Evolutionary conservation across 2,329 filamentous ascomycete genomes (phyloP), one percentile per base, ranked within the genome.

Genomic region (Fusarium lateritium): DNA sequence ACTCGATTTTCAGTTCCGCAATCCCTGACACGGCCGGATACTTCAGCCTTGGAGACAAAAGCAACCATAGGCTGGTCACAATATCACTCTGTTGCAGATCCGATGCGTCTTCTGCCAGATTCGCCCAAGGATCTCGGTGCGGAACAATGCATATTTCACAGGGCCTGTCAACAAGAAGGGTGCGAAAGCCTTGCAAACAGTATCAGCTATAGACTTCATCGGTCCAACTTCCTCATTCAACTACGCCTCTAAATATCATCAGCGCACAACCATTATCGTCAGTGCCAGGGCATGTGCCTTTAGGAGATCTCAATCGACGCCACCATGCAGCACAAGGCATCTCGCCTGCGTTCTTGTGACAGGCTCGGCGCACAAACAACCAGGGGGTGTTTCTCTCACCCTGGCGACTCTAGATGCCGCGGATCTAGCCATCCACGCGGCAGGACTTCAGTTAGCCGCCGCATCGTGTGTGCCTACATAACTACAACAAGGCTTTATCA

Each of bases 381-480:
- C 43, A 15, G 59, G 50, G 49, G 24, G 7, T 21, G 46, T 45
- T 28, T 10, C 34, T 62, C 21, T 45, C 26, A 47, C 50, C 58
- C 46, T 56, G 50, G 40, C 19, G 39, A 46, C 45, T 60, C 47
- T 38, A 62, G 44, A 51, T 59, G 36, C 52, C 24, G 51, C 42
- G 58, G 63, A 62, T 72, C 67, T 71, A 56, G 56, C 50, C 47
- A 72, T 43, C 42, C 63, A 71, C 56, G 60, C 56, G 67, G 56
- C 28, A 47, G 33, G 19, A 40, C 43, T 72, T 67, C 56, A 68
- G 34, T 56, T 31, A 58, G 42, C 69, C 67, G 44, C 28, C 36
- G 40, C 33, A 53, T 55, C 43, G 33, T 36, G n/a, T 46, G 31
- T 31, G 3, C 15, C 15, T 39, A 45, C 34, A 44, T 17, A 44